Evolutionary conservation across 495 filamentous ascomycete species (phyloP), one percentile per base, ranked within the genome.

Genomic region (Evansstolkia leycettana): DNA sequence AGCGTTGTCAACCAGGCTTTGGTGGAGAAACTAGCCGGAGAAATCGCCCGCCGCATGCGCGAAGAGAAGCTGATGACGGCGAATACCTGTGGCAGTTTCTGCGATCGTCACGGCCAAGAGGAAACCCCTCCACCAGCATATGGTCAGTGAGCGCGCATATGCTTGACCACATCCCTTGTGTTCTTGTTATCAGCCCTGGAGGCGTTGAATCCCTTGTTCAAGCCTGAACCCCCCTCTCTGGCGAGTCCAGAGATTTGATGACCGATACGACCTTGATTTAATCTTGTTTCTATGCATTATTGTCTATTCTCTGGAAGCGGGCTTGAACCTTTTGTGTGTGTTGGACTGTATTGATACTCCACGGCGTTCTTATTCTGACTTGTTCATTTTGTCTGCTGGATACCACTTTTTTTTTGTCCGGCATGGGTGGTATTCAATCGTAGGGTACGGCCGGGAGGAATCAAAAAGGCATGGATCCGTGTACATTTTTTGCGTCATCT

Each of bases 11-110:
- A 93, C 43, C 80, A 87, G 52, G 81, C 82, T 0, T 87, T 88
- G 73, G 78, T 95, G 44, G 80, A 80, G 64, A 86, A 87, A 61
- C 82, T 98, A 58, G 88, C 89, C 5, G 73, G 74, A 30, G 89
- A 98, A 57, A 87, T 95, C 30, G 85, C 85, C 27, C 71, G 80
- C 44, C 80, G 82, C 17, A 80, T 89, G 42, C 77, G 86, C 37
- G 83, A 93, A 33, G 72, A 85, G 48, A 77, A 78, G 44, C 25
- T 62, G 34, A 48, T 56, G 38, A 28, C 48, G 7, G 42, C 38
- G 31, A 63, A 45, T 14, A 39, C 51, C 10, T 62, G 58, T 36
- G 55, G 50, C 36, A 49, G 52, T 17, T 65, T 61, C 39, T 67
- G 61, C 58, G 50, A 53, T 18, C 58, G 57, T 12, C 37, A 46